These are phyloP conservation scores for Botrytis sinoallii DNA, from an alignment of 2,329 filamentous ascomycete genomes.

Conservation along the genomic window DNA sequence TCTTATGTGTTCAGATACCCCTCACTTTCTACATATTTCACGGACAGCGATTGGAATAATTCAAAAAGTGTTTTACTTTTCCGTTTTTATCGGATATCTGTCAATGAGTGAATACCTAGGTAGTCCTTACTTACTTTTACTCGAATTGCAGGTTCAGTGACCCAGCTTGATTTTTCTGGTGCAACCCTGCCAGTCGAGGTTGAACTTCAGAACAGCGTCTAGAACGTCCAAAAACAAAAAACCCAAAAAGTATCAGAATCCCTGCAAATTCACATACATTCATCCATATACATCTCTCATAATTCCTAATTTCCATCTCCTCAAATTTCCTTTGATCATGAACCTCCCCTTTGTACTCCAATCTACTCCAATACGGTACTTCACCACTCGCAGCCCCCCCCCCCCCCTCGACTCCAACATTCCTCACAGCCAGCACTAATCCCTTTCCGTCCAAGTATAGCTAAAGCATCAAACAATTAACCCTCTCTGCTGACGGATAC, in stretches of 20 bases:
- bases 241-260: neutral
- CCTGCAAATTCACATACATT: neutral
- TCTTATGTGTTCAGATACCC: neutral
- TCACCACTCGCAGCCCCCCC: neutral
- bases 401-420: neutral
- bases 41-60: neutral
- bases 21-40: conserved; percentile 1
- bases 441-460: neutral
- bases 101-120: neutral
- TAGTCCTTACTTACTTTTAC: neutral
- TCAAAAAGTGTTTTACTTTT: conserved; percentile 1
- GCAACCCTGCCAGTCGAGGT: neutral
- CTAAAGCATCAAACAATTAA: neutral
- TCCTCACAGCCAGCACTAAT: neutral
- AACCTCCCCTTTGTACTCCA: neutral
- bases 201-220: neutral
- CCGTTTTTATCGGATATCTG: neutral
- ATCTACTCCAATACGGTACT: neutral
- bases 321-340: neutral
- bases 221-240: neutral
- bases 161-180: neutral
- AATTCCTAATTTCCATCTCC: neutral
- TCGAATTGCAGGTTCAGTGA: neutral
- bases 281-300: neutral
- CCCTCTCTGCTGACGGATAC: neutral